Percentiles rank a stretch among this genome's conserved stretches.
These are phyloP conservation scores for Trypanosoma cruzi DNA, from an alignment of 208 protist genomes.

Conservation along the genomic window DNA sequence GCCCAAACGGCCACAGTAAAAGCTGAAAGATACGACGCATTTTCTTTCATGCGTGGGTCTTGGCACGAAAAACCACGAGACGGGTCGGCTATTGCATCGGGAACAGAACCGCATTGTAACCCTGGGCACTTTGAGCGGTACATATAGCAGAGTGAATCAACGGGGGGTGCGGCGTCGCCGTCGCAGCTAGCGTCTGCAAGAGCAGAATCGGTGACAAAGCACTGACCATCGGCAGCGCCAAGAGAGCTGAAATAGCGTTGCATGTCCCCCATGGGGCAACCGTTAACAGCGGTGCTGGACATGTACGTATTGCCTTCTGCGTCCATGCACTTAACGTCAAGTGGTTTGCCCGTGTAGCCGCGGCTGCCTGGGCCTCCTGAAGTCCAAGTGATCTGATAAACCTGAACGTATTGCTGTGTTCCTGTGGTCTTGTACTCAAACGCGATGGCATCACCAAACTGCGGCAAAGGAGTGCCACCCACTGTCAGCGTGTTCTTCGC, in stretches of 20 bases:
- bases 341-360: neutral
- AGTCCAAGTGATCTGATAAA: conserved; percentile 1
- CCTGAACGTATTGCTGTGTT: conserved; percentile 2
- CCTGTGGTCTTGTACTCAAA: conserved; percentile 17
- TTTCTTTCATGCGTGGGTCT: neutral
- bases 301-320: conserved; percentile 7
- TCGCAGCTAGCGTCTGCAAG: conserved; percentile 6
- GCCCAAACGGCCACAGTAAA: conserved; percentile 16
- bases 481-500: conserved; percentile 6
- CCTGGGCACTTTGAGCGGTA: conserved; percentile 19
- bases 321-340: conserved; percentile 20
- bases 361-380: neutral
- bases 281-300: conserved; percentile 5
- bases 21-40: conserved; percentile 11
- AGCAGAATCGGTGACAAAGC: conserved; percentile 1
- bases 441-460: conserved; percentile 21
- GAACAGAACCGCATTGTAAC: conserved; percentile 10
- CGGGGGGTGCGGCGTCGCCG: neutral
- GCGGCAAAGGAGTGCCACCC: neutral
- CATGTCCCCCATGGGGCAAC: conserved; percentile 17
- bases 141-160: conserved; percentile 11
- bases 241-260: conserved; percentile 15
- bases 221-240: conserved; percentile 10
- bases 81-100: conserved; percentile 8
- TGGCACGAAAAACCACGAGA: conserved; percentile 18